Percentiles rank a stretch among this genome's conserved stretches.
Evolutionary conservation across 1,139 yeast genomes (phyloP).

Genomic region (Blastobotrys apis): DNA sequence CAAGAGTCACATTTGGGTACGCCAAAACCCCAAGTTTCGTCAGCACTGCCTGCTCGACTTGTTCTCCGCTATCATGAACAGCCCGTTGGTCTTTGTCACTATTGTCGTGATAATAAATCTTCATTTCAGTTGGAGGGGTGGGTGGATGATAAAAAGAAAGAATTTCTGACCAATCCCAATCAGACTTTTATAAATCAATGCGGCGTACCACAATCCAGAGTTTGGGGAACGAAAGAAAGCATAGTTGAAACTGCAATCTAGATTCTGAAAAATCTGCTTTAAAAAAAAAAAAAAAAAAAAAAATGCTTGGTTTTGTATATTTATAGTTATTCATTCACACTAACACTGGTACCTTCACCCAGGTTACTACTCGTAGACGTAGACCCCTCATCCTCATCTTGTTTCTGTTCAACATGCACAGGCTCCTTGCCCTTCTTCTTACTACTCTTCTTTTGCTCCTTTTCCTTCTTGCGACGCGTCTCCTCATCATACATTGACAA

Average conservation of each 20-base stretch:
- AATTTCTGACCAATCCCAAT: neutral
- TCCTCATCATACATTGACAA: constrained; percentile 33
- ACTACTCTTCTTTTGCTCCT: neutral
- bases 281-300: no score
- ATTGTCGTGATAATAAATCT: constrained; percentile 67
- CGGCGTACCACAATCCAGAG: no score
- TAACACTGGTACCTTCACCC: no score
- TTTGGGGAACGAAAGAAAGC: no score
- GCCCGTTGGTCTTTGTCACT: constrained; percentile 57
- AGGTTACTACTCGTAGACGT: no score
- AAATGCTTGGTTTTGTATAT: no score
- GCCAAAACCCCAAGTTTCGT: constrained; percentile 67
- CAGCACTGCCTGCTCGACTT: constrained; percentile 49
- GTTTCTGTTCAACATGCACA: no score
- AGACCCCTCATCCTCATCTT: no score
- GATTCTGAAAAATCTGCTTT: no score
- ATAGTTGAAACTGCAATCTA: no score
- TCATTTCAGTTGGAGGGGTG: constrained; percentile 28
- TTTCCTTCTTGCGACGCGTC: constrained; percentile 13
- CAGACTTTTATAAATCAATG: neutral
- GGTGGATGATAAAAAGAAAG: neutral
- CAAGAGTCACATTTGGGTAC: constrained; percentile 47
- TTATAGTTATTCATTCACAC: no score
- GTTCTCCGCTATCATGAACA: constrained; percentile 62
- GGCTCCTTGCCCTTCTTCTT: constrained; percentile 1